Conservation (phyloP, 352 stramenopile species). For the Ophiocytium majus region DNA sequence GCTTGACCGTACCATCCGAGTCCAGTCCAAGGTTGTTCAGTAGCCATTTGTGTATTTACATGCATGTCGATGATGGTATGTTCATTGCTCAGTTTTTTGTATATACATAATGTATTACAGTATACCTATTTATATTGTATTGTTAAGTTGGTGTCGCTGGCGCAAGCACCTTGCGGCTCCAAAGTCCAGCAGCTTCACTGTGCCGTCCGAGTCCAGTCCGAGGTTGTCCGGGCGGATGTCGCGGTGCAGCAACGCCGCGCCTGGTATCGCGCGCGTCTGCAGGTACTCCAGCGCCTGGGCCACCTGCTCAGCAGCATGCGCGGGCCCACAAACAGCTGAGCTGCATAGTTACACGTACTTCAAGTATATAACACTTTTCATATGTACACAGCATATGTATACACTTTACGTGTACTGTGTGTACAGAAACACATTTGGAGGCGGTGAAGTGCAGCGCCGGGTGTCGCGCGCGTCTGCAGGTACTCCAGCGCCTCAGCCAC, state of each 20-base stretch:
- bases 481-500: conserved; percentile 46
- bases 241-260: conserved; percentile 31
- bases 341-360: no score
- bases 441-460: conserved; percentile 29
- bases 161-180: not conserved
- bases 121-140: no score
- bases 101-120: no score
- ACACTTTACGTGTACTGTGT: no score
- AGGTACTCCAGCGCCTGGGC: conserved; percentile 46
- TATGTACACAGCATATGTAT: no score
- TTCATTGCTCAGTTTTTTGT: no score
- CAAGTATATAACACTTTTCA: no score
- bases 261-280: conserved; percentile 35
- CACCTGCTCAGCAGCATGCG: no score
- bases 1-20: not conserved
- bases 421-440: no score
- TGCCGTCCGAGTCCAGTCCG: not conserved
- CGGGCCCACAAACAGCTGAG: no score
- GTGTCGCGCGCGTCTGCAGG: conserved; percentile 32
- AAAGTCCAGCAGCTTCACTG: conserved; percentile 15
- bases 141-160: not conserved
- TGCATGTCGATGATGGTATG: no score
- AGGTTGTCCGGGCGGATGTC: conserved; percentile 40
- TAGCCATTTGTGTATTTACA: no score
- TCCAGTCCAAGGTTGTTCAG: conserved; percentile 29